Evolutionary conservation across 2,329 filamentous ascomycete genomes (phyloP), one percentile per base, ranked within the genome.

Genomic region (Chalara sp.): DNA sequence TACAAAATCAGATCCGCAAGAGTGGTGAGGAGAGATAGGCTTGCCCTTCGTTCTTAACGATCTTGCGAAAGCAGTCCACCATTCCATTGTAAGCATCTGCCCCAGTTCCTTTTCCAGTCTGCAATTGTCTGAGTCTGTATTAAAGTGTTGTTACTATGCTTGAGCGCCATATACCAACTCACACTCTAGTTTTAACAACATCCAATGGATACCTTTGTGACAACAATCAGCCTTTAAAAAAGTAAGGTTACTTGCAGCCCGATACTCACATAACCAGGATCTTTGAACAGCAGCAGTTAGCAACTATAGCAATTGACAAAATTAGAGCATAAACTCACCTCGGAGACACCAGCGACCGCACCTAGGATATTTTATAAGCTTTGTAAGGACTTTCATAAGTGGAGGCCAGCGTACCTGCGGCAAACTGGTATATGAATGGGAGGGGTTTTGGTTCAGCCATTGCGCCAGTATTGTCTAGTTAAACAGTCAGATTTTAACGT

Each of bases 181-280:
- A 93, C 87, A 95, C 87, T 85, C 92, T 80, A 58, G 93, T 97
- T 81, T 97, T 97, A 71, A 97, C 89, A 53, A 99, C 93, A 70
- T 99, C 93, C 70, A 99, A 79, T 61, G 93, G 93, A 76, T 99
- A 99, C 93, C 91, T 96, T 68, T 48, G 21, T 8, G 28, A 28
- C 13, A 21, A 30, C n/a, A 31, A 32, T 63, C 44, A 63, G 53
- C 47, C 48, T 70, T 79, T 66, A 75, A 92, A 88, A 95, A 95
- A 53, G 93, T 79, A 71, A 93, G 74, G 74, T 95, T 95, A 39
- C 35, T 11, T 11, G 10, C 13, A 13, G 13, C 35, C 13, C 35
- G 3, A 39, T 12, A 70, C 80, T 66, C 75, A 92, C 88, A 95
- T 95, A 53, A 93, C 80, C 71, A 93, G 74, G 74, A 95, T 95